phyloP scores from a whole-genome alignment of 1,284 basidiomycete genomes.

The Malassezia psittaci region DNA sequence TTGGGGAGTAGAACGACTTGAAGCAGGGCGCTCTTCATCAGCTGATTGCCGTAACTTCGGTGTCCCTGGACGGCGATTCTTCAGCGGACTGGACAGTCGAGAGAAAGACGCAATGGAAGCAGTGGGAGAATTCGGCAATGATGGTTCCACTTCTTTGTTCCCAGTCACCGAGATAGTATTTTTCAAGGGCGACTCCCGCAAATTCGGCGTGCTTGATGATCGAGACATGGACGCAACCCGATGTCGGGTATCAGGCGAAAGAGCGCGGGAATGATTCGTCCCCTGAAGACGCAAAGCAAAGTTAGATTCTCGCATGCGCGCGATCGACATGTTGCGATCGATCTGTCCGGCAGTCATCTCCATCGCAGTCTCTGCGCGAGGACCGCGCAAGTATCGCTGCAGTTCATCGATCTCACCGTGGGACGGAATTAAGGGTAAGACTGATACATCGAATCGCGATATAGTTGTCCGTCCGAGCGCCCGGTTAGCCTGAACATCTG shows the following conservation, averaged over 20 bases:
- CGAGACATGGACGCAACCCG: not conserved
- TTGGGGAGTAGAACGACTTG: not conserved
- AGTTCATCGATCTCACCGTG: slow-evolving; percentile 1
- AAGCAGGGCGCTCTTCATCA: not conserved
- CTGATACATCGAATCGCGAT: slow-evolving; percentile 5
- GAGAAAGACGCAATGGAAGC: not conserved
- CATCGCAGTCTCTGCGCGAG: not conserved
- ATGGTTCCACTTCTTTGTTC: not conserved
- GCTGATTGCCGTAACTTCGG: not conserved
- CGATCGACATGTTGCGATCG: not conserved
- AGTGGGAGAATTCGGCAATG: not conserved
- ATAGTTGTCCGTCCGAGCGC: not conserved
- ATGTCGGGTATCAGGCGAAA: not conserved
- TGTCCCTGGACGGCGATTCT: not conserved
- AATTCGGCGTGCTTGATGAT: not conserved
- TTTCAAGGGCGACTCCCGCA: not conserved
- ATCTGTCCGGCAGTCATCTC: not conserved
- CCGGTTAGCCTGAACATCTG: not conserved
- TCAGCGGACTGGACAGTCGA: not conserved
- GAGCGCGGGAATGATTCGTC: not conserved
- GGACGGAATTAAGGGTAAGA: slow-evolving; percentile 12
- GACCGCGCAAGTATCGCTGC: slow-evolving; percentile 8
- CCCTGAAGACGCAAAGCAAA: not conserved
- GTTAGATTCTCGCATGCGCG: not conserved
- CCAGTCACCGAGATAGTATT: not conserved